Evolutionary conservation across 164 flowering plant species (phyloP).

Genomic region (Hamamelis virginiana): DNA sequence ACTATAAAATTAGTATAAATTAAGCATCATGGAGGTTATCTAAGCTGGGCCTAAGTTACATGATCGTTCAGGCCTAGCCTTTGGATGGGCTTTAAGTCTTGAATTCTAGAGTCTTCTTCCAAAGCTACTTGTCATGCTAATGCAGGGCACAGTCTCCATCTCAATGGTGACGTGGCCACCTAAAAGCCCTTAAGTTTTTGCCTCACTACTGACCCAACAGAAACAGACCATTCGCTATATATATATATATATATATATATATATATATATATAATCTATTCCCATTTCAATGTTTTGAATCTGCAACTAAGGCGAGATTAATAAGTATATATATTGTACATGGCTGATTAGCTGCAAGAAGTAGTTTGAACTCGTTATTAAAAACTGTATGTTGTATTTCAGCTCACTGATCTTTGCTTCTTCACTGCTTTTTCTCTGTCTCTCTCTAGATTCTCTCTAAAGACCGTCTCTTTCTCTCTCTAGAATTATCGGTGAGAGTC

Average conservation of each 20-base stretch:
- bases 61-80: too few relatives aligned
- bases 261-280: too few relatives aligned
- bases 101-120: neutral
- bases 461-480: neutral
- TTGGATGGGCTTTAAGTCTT: neutral
- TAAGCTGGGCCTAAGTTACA: neutral
- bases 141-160: too few relatives aligned
- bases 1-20: too few relatives aligned
- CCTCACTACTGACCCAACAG: neutral
- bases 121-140: neutral
- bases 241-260: too few relatives aligned
- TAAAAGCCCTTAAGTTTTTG: neutral
- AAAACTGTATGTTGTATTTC: neutral
- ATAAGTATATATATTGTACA: too few relatives aligned
- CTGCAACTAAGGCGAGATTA: too few relatives aligned
- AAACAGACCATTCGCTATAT: neutral
- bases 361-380: too few relatives aligned
- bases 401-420: neutral
- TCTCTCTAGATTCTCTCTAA: neutral
- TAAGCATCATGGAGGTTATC: too few relatives aligned
- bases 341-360: too few relatives aligned
- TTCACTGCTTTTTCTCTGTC: neutral
- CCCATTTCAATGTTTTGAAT: too few relatives aligned
- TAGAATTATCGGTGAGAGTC: constrained; percentile 20
- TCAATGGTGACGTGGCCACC: neutral